Conservation (phyloP, 441 rosid species). For the Raphanus hybrid region DNA sequence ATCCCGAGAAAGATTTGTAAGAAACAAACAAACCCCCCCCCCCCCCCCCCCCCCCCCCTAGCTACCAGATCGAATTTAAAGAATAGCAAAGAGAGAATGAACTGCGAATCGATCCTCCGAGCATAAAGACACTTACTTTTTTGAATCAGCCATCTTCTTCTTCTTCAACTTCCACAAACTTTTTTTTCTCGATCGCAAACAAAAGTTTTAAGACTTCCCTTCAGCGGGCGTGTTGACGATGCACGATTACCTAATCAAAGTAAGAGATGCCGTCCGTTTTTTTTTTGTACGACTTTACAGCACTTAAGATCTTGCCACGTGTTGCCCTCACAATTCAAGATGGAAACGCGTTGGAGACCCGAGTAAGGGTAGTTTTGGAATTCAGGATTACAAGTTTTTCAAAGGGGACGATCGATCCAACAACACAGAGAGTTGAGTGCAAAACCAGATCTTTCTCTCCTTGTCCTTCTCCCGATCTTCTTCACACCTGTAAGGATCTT, state of each 20-base stretch:
- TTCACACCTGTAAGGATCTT: conserved; percentile 21
- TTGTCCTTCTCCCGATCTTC: conserved; percentile 24
- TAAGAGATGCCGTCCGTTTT: conserved; percentile 28
- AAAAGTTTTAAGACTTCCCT: neutral
- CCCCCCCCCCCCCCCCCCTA: neutral
- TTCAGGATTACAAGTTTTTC: conserved; percentile 15
- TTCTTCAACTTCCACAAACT: conserved; percentile 16
- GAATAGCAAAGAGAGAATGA: conserved; percentile 5
- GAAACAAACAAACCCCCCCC: conserved; percentile 12
- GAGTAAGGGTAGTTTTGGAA: conserved; percentile 40
- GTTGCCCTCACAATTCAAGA: neutral
- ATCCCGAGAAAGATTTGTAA: conserved; percentile 13
- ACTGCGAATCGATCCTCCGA: neutral
- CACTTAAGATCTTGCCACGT: conserved; percentile 33
- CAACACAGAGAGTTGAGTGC: conserved; percentile 20
- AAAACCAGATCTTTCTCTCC: conserved; percentile 26
- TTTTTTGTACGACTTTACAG: neutral
- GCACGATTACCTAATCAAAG: neutral
- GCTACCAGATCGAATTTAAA: neutral
- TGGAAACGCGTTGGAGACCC: conserved; percentile 1
- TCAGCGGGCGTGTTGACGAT: neutral
- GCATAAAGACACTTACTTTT: conserved; percentile 17
- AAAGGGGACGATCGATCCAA: conserved; percentile 17
- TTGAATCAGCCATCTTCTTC: conserved; percentile 39
- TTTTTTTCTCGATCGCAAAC: neutral